Evolutionary conservation across 371 early-diverging fungal species (phyloP).

Genomic region (Sanchytrium tribonematis): DNA sequence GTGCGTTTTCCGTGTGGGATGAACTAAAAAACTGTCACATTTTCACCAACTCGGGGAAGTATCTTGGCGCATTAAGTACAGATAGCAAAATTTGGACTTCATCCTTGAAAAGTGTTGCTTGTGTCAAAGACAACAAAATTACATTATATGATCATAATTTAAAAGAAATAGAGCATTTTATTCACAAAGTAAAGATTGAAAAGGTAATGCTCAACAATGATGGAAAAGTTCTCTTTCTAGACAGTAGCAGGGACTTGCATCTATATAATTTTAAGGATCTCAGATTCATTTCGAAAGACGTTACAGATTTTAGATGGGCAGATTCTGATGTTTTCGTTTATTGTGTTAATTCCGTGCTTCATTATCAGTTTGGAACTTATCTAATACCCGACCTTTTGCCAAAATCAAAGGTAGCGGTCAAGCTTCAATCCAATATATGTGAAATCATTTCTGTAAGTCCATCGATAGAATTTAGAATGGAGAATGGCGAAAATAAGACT

Average conservation of each 20-base stretch:
- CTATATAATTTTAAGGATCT: not conserved
- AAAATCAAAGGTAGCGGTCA: not conserved
- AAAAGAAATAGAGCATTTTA: not conserved
- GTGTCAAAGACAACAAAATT: not conserved
- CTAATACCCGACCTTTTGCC: not conserved
- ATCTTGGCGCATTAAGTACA: not conserved
- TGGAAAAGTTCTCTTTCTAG: not conserved
- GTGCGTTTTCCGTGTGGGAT: not conserved
- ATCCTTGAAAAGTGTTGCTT: not conserved
- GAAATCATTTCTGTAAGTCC: not conserved
- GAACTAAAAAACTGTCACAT: not conserved
- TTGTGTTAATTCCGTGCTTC: not conserved
- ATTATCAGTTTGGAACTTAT: not conserved
- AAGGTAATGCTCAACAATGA: not conserved
- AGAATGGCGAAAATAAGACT: not conserved
- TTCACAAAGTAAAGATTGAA: not conserved
- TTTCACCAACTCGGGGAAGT: not conserved
- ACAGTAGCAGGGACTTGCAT: not conserved
- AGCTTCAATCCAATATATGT: not conserved
- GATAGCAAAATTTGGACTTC: not conserved
- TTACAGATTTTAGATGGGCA: not conserved
- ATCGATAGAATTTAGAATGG: not conserved
- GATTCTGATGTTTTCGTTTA: not conserved
- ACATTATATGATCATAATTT: not conserved
- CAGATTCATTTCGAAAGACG: not conserved